Base-by-base conservation (phyloP, 208 protist genomes). In the Kentomonas sorsogonicus region DNA sequence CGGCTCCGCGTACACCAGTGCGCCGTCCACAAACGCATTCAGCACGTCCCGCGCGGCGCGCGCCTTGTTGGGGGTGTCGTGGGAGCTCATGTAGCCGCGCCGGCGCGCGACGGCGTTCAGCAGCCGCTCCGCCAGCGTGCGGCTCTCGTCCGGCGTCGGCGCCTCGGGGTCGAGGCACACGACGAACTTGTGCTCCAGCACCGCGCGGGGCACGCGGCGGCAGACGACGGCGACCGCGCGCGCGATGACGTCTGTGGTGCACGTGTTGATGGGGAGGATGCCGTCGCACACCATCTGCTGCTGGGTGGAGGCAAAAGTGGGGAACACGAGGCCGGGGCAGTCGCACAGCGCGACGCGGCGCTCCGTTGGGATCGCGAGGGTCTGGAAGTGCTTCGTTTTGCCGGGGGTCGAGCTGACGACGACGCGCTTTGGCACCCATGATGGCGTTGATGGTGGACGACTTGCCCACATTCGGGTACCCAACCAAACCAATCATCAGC, bases 301-400 rank as follows among this genome's bases (percentile, higher is more conserved):
- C 51, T 89, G 88, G 4, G 83, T 97, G 18, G 76, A 85, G 15
- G 89, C 84, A 52, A 95, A 95, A 15, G 86, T 90, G 16, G 89
- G 89, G 40, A 95, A 98, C n/a, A 99, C 97, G 9, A 99, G 83
- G 44, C 98, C 98, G 1, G 98, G 98, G 74, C 97, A 99, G 72
- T 99, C 98, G 63, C 95, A 98, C 22, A 99, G 79, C 29, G 82
- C 84, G 6, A 99, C 58, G 9, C 86, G 79, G 0, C 84, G 83
- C 60, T 96, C 87, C 39, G 97, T 81, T 1, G 89, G 83, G 7
- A 99, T 85, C 15, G 73, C 57, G 34, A 99, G 77, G 0, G 98
- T 99, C 75, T 98, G 95, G 57, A 99, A 98, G 78, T 99, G 98
- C 72, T 99, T 99, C 18, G 98, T 99, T 65, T 99, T 99, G 30